phyloP scores from a whole-genome alignment of 176 grass and related monocot genomes.

The Musa beccarii region DNA sequence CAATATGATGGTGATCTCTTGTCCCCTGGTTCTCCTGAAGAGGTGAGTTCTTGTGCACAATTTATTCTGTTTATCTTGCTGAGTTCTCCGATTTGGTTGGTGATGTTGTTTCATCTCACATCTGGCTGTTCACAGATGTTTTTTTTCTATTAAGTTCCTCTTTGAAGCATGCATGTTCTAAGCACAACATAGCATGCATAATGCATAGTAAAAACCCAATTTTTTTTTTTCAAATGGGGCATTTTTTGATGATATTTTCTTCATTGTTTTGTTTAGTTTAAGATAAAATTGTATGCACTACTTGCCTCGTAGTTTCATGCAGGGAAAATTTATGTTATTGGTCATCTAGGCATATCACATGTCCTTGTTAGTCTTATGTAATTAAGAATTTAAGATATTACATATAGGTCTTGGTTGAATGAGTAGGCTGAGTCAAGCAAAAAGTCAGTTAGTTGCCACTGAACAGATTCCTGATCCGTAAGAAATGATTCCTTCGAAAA shows the following conservation, averaged over 20 bases:
- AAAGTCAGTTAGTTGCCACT: not conserved
- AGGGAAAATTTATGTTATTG: not conserved
- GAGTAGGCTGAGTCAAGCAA: not conserved
- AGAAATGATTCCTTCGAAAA: not conserved
- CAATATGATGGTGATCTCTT: conserved; percentile 6
- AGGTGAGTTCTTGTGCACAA: conserved; percentile 1
- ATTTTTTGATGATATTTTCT: not conserved
- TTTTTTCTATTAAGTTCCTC: not conserved
- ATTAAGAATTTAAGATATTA: not conserved
- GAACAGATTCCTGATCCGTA: not conserved
- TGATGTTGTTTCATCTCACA: not conserved
- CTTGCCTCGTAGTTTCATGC: not conserved
- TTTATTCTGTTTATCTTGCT: not conserved
- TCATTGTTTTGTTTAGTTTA: not conserved
- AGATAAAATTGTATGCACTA: not conserved
- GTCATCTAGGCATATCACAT: not conserved
- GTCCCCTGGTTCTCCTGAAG: conserved; percentile 13
- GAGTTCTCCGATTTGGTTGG: not conserved
- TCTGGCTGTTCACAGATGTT: no score
- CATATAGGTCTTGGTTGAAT: not conserved
- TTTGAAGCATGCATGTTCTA: not conserved
- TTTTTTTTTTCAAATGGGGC: not conserved
- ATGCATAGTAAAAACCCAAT: not conserved
- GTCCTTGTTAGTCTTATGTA: not conserved
- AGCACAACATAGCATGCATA: not conserved